Base-by-base conservation (phyloP, 306 rosid species). In the Castanopsis chinensis region DNA sequence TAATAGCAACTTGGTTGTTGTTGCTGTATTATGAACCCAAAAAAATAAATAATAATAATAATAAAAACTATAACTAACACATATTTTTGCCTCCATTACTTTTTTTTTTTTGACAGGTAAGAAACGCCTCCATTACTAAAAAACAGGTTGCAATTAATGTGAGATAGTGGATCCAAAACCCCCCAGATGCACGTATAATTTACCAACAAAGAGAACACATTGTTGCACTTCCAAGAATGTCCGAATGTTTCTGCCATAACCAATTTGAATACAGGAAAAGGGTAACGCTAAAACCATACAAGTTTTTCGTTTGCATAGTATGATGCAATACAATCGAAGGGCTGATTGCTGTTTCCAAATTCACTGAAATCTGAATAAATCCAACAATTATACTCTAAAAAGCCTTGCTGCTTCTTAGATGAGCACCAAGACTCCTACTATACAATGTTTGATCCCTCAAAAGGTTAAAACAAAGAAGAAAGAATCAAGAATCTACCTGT, bases 381-480 rank as follows among this genome's bases (percentile, higher is more conserved):
- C 61, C 28, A 37, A 69, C 25, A 71, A 77, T 9, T 12, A 5
- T 19, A 33, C 27, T 17, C 32, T 27, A 63, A n/a, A 23, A 71
- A 37, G 51, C 73, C 28, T 45, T 20, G 32, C 63, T 77, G 71
- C 77, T 61, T 32, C 82, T 53, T 74, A 59, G 78, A 55, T 41
- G 71, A 72, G 78, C 49, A 73, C 32, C 45, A 41, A 41, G 8
- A 72, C 74, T 61, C 80, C 78, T 78, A 60, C 80, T 78, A 70
- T 78, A 78, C 85, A 81, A 68, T 74, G 69, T 68, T 77, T 80
- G 28, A 63, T 56, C 59, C 27, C 85, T 54, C 58, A 28, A 76
- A 80, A 37, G 76, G 59, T 53, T 73, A 37, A 35, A 74, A 69
- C 35, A 72, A 72, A 5, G 59, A 52, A 23, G 72, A 59, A 73